These are phyloP conservation scores for Hypoxylon sp. DNA, from an alignment of 2,329 filamentous ascomycete genomes.

Conservation along the genomic window DNA sequence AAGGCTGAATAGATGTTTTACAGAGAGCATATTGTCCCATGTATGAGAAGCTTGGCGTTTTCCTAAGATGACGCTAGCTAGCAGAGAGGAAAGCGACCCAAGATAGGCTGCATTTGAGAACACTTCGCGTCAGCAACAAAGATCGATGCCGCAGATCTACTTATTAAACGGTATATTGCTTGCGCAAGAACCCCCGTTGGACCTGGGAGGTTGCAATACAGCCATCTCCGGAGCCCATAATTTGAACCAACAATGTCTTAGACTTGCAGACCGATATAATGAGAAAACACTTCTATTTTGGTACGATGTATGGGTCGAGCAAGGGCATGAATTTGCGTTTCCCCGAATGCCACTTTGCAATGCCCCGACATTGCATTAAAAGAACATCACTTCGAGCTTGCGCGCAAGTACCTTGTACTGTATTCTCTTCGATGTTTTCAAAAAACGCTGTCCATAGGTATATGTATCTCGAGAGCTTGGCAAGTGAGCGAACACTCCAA, in stretches of 20 bases:
- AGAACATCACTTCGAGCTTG: neutral
- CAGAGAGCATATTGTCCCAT: neutral
- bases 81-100: neutral
- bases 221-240: neutral
- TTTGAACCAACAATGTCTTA: neutral
- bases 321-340: constrained; percentile 18
- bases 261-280: constrained; percentile 5
- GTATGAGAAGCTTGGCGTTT: neutral
- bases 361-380: constrained; percentile 30
- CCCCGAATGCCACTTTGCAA: constrained; percentile 33
- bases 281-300: constrained; percentile 8
- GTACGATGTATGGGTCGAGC: constrained; percentile 10
- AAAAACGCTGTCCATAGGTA: no score
- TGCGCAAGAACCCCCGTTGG: neutral
- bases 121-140: neutral
- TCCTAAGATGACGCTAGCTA: neutral
- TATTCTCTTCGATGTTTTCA: neutral
- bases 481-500: neutral
- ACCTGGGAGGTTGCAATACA: neutral
- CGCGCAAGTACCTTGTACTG: neutral
- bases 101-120: neutral
- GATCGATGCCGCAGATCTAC: constrained; percentile 1
- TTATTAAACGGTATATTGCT: neutral
- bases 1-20: neutral
- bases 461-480: neutral